Evolutionary conservation across 345 rosid species (phyloP), one percentile per base, ranked within the genome.

Genomic region (Salix caprea): DNA sequence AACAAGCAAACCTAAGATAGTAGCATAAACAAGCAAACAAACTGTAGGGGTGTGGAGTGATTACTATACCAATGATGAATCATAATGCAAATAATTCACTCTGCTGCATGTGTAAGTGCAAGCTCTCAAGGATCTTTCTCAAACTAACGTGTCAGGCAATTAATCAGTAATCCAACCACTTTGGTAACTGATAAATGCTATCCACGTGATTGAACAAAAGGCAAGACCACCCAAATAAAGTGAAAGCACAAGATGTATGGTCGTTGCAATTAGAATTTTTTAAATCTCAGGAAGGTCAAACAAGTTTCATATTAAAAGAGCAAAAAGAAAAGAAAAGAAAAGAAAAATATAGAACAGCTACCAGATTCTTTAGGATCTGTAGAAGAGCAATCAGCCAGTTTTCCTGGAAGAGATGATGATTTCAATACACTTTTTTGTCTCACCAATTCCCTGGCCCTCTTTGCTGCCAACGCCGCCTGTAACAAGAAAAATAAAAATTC

Each of bases 381-480:
- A 11, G 96, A 94, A 32, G 99, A 92, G 79, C 99, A 96, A 84
- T 96, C 99, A 82, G 99, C 91, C 70, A 96, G 85, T 86, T 96
- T 96, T 75, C 99, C 99, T 67, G 99, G 99, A 79, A 96, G 98
- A 75, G 99, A 91, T 60, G 99, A 94, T 73, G 96, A 88, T 86
- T 87, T 90, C 85, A 96, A 76, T 24, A 94, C 92, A 83, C 98
- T 85, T 86, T 96, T 96, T 70, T 89, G 91, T 69, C 98, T 86
- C 76, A 96, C 97, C 91, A 96, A 79, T 82, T 96, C 99, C 77
- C 98, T 91, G 26, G 99, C 99, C 83, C 90, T 92, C 80, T 96
- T 96, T 61, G 99, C 99, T 79, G 99, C 99, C 84, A 91, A 82
- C 82, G 99, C 99, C 75, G 99, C 99, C 99, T 96, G 83, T 34